A percentile compares a stretch with the other conserved stretches of the same genome.
Evolutionary conservation across 768 basidiomycete genomes (phyloP).

Genomic region (Piloderma croceum): DNA sequence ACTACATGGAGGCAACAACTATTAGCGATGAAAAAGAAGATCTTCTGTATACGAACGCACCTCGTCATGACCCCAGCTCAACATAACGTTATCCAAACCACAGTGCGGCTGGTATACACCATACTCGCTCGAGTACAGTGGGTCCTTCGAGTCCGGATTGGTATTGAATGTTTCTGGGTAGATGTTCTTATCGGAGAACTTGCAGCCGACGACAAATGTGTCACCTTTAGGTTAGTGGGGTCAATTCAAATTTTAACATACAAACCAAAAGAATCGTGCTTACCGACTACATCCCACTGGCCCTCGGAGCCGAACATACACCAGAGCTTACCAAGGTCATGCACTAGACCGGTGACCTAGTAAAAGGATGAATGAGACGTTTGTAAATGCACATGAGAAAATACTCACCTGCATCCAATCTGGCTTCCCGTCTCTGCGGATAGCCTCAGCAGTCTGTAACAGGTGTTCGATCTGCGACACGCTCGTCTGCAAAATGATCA

Average conservation of each 20-base stretch:
- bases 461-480: constrained; percentile 87
- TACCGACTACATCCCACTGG: constrained; percentile 94
- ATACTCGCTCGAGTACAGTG: constrained; percentile 61
- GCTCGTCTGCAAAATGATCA: constrained; percentile 43
- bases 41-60: constrained; percentile 31
- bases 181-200: constrained; percentile 78
- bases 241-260: constrained; percentile 1
- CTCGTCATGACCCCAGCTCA: constrained; percentile 91
- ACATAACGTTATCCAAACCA: constrained; percentile 81
- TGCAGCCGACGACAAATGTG: constrained; percentile 80
- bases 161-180: constrained; percentile 72
- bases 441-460: constrained; percentile 88
- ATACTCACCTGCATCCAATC: constrained; percentile 78
- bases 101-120: constrained; percentile 77
- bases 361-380: constrained; percentile 12
- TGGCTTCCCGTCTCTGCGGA: constrained; percentile 78
- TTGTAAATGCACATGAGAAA: constrained; percentile 1
- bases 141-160: constrained; percentile 65
- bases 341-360: constrained; percentile 73
- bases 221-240: constrained; percentile 30
- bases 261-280: constrained; percentile 27
- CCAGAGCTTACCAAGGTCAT: constrained; percentile 86
- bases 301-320: constrained; percentile 81
- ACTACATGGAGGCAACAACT: constrained; percentile 36
- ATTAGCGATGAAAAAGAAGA: constrained; percentile 1